Percentiles rank a stretch among this genome's conserved stretches.
Conservation (phyloP, 371 early-diverging fungal genomes). For the Apophysomyces sp. region DNA sequence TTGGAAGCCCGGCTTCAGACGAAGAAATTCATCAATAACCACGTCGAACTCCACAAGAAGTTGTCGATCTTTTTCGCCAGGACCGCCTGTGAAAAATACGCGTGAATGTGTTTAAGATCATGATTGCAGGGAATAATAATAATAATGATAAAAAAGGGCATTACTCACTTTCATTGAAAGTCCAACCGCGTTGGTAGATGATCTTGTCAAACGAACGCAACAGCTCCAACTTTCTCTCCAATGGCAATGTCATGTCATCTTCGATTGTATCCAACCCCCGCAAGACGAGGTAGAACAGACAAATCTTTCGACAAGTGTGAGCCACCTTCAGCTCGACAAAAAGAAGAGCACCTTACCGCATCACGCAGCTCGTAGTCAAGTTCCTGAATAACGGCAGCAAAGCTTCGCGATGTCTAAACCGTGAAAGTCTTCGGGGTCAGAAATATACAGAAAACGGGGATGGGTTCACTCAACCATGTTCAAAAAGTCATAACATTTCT, state of each 20-base stretch:
- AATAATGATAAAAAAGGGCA: neutral
- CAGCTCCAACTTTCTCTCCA: slow-evolving; percentile 73
- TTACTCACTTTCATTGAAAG: slow-evolving; percentile 71
- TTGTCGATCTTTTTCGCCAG: slow-evolving; percentile 91
- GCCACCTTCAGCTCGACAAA: neutral
- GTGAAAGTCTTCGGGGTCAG: neutral
- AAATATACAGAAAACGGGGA: neutral
- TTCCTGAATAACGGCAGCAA: slow-evolving; percentile 94
- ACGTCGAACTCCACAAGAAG: slow-evolving; percentile 85
- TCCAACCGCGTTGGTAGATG: slow-evolving; percentile 85
- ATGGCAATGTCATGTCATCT: slow-evolving; percentile 93
- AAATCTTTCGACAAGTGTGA: slow-evolving; percentile 28
- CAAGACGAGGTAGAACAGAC: slow-evolving; percentile 91
- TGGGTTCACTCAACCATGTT: slow-evolving; percentile 49
- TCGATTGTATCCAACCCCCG: slow-evolving; percentile 97
- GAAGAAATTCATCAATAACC: slow-evolving; percentile 87
- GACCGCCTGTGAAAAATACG: slow-evolving; percentile 57
- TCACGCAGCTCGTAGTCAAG: slow-evolving; percentile 87
- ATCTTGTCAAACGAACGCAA: slow-evolving; percentile 80
- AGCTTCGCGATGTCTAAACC: slow-evolving; percentile 86
- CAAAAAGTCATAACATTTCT: slow-evolving; percentile 86
- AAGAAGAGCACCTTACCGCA: slow-evolving; percentile 52
- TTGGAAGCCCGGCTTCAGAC: slow-evolving; percentile 77
- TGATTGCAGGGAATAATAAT: neutral
- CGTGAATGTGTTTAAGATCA: neutral